Evolutionary conservation across 2,329 filamentous ascomycete genomes (phyloP).

Genomic region (Hypomyces rosellus): DNA sequence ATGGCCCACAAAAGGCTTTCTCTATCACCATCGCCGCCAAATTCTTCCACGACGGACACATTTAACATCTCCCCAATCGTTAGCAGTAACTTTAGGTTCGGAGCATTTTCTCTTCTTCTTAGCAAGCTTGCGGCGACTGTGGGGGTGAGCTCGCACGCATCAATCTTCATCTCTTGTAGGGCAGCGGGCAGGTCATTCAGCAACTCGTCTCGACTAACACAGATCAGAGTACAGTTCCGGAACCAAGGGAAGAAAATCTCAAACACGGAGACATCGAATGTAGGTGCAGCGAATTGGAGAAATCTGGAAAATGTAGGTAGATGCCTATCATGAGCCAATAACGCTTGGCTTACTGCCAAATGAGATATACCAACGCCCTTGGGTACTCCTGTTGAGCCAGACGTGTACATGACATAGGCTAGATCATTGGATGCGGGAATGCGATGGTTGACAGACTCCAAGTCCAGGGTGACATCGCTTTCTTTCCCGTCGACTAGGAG

Average conservation of each 20-base stretch:
- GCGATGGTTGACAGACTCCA: conserved; percentile 12
- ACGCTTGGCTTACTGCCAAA: conserved; percentile 68
- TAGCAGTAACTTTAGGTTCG: conserved; percentile 62
- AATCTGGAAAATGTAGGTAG: conserved; percentile 74
- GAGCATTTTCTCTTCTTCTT: conserved; percentile 58
- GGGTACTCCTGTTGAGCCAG: conserved; percentile 79
- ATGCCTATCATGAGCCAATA: conserved; percentile 73
- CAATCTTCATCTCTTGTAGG: conserved; percentile 60
- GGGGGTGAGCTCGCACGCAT: conserved; percentile 84
- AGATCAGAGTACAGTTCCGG: conserved; percentile 65
- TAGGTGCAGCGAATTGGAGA: conserved; percentile 85
- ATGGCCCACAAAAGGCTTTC: conserved; percentile 76
- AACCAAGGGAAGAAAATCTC: conserved; percentile 88
- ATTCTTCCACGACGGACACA: conserved; percentile 67
- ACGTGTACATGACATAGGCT: conserved; percentile 92
- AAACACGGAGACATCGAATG: conserved; percentile 91
- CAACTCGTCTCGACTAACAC: conserved; percentile 62
- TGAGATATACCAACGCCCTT: conserved; percentile 86
- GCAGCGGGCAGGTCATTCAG: conserved; percentile 66
- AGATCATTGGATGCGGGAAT: conserved; percentile 36
- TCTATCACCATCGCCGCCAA: conserved; percentile 52
- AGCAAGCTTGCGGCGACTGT: conserved; percentile 78
- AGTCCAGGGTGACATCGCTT: background rate
- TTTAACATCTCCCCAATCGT: conserved; percentile 95
- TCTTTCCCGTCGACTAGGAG: conserved; percentile 28